Base-by-base conservation (phyloP, 768 basidiomycete species). In the Chalciporus sphaerocephalus region DNA sequence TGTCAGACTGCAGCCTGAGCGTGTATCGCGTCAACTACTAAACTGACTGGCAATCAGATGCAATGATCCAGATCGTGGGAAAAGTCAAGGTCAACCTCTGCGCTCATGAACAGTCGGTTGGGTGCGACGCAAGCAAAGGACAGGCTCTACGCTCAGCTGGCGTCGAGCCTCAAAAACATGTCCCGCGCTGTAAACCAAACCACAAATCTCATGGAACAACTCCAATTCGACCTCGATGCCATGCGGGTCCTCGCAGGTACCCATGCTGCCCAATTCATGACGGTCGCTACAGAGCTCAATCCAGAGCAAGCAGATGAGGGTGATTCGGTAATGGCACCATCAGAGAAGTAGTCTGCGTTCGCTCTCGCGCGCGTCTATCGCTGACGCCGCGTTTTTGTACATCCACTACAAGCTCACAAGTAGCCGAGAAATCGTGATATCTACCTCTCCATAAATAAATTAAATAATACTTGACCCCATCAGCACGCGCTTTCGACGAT, bases 111-210 rank as follows among this genome's bases (percentile, higher is more conserved):
- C 52, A 60, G 47, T 20, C 53, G 58, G n/a, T 38, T 57, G 4
- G 81, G 75, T 56, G 85, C 85, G 4, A 83, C 83, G 0, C 85
- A 85, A 51, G 79, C 85, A 27, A 93, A 92, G 66, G 83, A 90
- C 54, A 69, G 87, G 44, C 80, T 92, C 18, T 92, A 92, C 57
- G 74, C 76, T 30, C 87, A 91, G 58, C 76, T 93, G 3, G 76
- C 87, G 4, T 72, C 76, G 38, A 83, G 80, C 38, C 64, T 93
- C 3, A 77, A 77, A 22, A 71, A 83, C 39, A 81, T 92, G 65
- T 79, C 83, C 40, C 67, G 78, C 16, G 81, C 83, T 0, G 74
- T 92, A 39, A 72, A 74, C 20, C 83, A 81, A 53, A 88, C 89
- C 1, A 84, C 87, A 28, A 82, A 83, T 54, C 73, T 91, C 18